phyloP scores from a whole-genome alignment of 2,329 filamentous ascomycete genomes.

The Ambrosiella beaveri region DNA sequence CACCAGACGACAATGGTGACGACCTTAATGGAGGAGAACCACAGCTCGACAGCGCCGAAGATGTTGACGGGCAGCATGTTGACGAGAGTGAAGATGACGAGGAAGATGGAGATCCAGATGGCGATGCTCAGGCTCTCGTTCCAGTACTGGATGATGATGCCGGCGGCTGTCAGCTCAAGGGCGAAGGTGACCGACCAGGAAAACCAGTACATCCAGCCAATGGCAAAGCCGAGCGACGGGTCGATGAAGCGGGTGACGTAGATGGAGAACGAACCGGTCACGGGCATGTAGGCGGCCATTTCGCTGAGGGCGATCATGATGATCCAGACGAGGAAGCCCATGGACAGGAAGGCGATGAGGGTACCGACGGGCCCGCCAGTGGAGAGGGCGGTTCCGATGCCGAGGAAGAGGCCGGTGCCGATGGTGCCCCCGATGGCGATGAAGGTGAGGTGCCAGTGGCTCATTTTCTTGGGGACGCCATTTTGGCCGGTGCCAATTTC shows the following conservation, averaged over 20 bases:
- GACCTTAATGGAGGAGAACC: conserved; percentile 62
- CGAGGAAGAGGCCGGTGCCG: conserved; percentile 57
- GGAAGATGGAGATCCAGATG: conserved; percentile 60
- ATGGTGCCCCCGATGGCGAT: conserved; percentile 44
- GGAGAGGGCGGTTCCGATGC: conserved; percentile 44
- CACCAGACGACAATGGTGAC: conserved; percentile 58
- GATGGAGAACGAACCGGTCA: conserved; percentile 58
- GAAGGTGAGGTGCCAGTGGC: conserved; percentile 29
- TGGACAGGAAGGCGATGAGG: conserved; percentile 50
- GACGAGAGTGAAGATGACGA: conserved; percentile 47
- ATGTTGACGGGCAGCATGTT: conserved; percentile 57
- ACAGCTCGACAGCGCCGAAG: conserved; percentile 67
- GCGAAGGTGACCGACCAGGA: conserved; percentile 58
- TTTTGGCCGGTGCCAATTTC: conserved; percentile 2
- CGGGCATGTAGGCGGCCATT: conserved; percentile 63
- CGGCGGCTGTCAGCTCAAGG: conserved; percentile 54
- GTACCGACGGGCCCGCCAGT: conserved; percentile 48
- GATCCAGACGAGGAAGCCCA: conserved; percentile 56
- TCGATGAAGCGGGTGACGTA: conserved; percentile 63
- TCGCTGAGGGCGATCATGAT: conserved; percentile 57
- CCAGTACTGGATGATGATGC: conserved; percentile 65
- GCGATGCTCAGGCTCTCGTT: conserved; percentile 42
- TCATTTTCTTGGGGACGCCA: conserved; percentile 16
- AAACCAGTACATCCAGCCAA: conserved; percentile 78
- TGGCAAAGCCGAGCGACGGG: conserved; percentile 54